These are phyloP conservation scores for Melanopsichium pennsylvanicum DNA, from an alignment of 1,284 basidiomycete species.

Conservation along the genomic window DNA sequence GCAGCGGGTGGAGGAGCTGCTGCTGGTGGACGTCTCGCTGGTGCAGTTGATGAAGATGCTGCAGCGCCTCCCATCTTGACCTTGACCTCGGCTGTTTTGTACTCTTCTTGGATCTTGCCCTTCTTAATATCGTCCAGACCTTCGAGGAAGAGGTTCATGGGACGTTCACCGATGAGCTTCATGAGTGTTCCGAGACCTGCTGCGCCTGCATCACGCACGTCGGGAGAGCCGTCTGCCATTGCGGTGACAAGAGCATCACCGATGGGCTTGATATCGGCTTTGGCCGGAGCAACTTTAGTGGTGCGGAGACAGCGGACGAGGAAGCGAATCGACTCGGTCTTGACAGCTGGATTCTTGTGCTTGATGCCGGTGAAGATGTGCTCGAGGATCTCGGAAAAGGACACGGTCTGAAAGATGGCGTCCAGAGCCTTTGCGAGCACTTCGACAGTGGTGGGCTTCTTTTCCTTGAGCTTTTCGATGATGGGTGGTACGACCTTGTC, in stretches of 20 bases:
- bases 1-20: slow-evolving; percentile 16
- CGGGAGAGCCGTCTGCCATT: slow-evolving; percentile 87
- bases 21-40: slow-evolving; percentile 20
- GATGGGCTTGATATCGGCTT: slow-evolving; percentile 82
- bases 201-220: slow-evolving; percentile 88
- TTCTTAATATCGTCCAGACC: slow-evolving; percentile 87
- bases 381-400: slow-evolving; percentile 82
- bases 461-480: slow-evolving; percentile 91
- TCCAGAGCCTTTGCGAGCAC: slow-evolving; percentile 86
- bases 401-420: slow-evolving; percentile 80
- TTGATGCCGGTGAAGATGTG: slow-evolving; percentile 81
- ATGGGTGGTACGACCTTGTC: slow-evolving; percentile 79
- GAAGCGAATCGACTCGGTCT: slow-evolving; percentile 90
- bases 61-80: slow-evolving; percentile 46
- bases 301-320: slow-evolving; percentile 78
- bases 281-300: slow-evolving; percentile 74
- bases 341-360: slow-evolving; percentile 96
- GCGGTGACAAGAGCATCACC: slow-evolving; percentile 80
- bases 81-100: slow-evolving; percentile 69
- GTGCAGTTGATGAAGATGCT: slow-evolving; percentile 19
- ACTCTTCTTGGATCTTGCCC: slow-evolving; percentile 89
- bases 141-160: slow-evolving; percentile 87
- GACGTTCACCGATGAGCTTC: slow-evolving; percentile 96
- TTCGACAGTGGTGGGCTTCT: slow-evolving; percentile 89
- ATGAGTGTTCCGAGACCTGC: slow-evolving; percentile 87